Conservation (phyloP, 345 rosid genomes). For the Pistacia integerrima region DNA sequence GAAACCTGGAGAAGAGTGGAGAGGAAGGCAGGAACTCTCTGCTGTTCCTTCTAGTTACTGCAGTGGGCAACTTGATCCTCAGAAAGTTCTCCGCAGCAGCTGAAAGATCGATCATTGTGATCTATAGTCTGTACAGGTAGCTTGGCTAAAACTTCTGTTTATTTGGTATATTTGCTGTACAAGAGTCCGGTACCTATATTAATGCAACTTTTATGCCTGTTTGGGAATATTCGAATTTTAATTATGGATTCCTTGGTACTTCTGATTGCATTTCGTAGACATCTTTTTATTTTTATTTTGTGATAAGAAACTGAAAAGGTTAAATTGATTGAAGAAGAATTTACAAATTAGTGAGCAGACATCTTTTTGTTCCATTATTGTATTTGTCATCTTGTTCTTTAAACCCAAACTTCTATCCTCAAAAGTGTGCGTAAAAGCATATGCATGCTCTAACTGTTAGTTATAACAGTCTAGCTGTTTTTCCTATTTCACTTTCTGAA, state of each 20-base stretch:
- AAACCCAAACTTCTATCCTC: background rate
- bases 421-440: background rate
- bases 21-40: slow-evolving; percentile 84
- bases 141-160: slow-evolving; percentile 15
- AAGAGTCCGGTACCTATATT: background rate
- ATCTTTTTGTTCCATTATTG: background rate
- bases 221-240: background rate
- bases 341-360: too few species aligned
- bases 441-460: background rate
- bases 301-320: too few species aligned
- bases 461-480: background rate
- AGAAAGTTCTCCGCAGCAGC: slow-evolving; percentile 62
- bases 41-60: slow-evolving; percentile 94
- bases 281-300: too few species aligned
- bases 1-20: slow-evolving; percentile 97
- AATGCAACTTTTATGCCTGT: background rate
- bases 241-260: too few species aligned
- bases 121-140: slow-evolving; percentile 43
- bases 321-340: too few species aligned
- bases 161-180: background rate
- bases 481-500: background rate
- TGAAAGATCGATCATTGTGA: slow-evolving; percentile 24
- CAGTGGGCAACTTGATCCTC: slow-evolving; percentile 97
- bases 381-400: background rate
- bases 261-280: background rate